These are phyloP conservation scores for Magnolia kwangsiensis DNA, from an alignment of 164 flowering plant species.

Conservation along the genomic window DNA sequence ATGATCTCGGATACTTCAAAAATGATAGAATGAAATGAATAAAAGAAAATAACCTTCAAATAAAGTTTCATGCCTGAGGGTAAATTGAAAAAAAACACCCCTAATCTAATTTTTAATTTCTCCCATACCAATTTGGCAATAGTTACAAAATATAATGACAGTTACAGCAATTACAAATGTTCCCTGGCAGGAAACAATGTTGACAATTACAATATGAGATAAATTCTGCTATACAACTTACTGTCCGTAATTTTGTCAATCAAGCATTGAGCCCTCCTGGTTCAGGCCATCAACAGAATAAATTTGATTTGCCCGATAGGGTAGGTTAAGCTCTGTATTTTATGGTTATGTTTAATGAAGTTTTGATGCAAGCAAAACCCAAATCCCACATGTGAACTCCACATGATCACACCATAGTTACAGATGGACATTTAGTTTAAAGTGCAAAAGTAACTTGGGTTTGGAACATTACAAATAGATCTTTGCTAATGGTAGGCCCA, in stretches of 20 bases:
- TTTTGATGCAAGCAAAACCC: not conserved
- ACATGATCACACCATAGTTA: not conserved
- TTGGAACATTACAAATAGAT: no score
- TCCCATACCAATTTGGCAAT: not conserved
- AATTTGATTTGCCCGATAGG: no score
- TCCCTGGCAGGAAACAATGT: not conserved
- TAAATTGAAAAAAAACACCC: not conserved
- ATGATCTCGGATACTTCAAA: not conserved
- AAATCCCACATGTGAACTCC: not conserved
- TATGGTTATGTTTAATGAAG: no score
- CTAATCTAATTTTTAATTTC: not conserved
- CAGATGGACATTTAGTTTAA: no score
- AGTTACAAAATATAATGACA: no score
- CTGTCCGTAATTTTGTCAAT: no score
- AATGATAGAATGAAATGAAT: not conserved
- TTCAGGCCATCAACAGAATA: not conserved
- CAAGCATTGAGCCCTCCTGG: not conserved
- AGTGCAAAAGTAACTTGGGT: no score
- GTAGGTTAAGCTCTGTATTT: no score
- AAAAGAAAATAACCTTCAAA: not conserved
- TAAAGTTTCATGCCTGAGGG: not conserved
- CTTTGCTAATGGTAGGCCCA: no score
- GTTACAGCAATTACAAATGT: not conserved
- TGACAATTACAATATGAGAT: not conserved
- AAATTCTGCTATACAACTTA: no score